Percentiles rank a stretch among this genome's conserved stretches.
These are phyloP conservation scores for Nectriaceae sp. DNA, from an alignment of 2,329 filamentous ascomycete genomes.

Conservation along the genomic window DNA sequence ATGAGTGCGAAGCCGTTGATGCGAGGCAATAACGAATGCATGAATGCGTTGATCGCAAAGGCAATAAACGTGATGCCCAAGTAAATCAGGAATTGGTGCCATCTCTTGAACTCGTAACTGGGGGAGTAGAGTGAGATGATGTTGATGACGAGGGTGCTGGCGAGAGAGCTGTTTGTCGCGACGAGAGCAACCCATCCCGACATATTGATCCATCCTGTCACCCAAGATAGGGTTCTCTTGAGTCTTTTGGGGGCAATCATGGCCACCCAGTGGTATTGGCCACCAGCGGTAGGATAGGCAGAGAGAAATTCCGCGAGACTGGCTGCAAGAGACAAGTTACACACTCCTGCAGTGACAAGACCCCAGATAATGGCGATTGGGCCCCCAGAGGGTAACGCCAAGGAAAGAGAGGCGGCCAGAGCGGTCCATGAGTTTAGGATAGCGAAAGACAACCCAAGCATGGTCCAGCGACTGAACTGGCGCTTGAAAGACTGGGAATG, in stretches of 20 bases:
- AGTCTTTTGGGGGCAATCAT: conserved; percentile 20
- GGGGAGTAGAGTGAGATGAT: conserved; percentile 63
- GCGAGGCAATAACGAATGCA: conserved; percentile 32
- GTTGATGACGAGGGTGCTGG: conserved; percentile 65
- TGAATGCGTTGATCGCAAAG: conserved; percentile 32
- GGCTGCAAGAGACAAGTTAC: conserved; percentile 52
- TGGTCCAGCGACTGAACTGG: conserved; percentile 23
- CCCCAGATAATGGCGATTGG: conserved; percentile 70
- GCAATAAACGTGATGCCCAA: conserved; percentile 30
- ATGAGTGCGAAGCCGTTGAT: conserved; percentile 68
- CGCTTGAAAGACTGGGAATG: conserved; percentile 12
- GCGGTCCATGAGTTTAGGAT: conserved; percentile 51
- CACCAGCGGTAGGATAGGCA: conserved; percentile 59
- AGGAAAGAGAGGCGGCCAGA: conserved; percentile 45
- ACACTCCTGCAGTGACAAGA: conserved; percentile 35
- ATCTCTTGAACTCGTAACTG: conserved; percentile 56
- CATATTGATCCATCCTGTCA: conserved; percentile 63
- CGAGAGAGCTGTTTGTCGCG: conserved; percentile 67
- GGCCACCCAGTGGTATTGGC: conserved; percentile 75
- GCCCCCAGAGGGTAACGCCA: conserved; percentile 61
- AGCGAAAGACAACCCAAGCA: conserved; percentile 48
- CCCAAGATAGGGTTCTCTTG: conserved; percentile 30
- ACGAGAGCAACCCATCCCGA: conserved; percentile 67
- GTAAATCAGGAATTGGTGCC: conserved; percentile 68
- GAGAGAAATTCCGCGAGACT: conserved; percentile 71